A percentile compares a stretch with the other conserved stretches of the same genome.
Evolutionary conservation across 495 filamentous ascomycete species (phyloP).

Genomic region (Paragyromitra xinjiangensis): DNA sequence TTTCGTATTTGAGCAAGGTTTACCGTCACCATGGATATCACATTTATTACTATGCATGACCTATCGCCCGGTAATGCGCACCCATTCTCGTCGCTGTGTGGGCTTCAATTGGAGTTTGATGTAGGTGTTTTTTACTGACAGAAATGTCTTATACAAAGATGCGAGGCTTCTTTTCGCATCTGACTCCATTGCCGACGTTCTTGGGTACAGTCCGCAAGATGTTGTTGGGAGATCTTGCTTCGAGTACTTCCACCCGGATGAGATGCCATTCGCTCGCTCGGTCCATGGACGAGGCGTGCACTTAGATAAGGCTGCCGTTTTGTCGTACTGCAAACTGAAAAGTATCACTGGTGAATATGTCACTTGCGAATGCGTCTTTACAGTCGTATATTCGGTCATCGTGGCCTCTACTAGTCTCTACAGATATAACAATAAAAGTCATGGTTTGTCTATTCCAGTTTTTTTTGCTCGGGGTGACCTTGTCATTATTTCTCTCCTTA

Average conservation of each 20-base stretch:
- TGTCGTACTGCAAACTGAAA: conserved; percentile 79
- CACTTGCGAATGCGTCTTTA: conserved; percentile 89
- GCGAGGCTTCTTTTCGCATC: conserved; percentile 85
- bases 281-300: conserved; percentile 77
- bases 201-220: conserved; percentile 80
- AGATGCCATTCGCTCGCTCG: conserved; percentile 76
- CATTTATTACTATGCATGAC: conserved; percentile 94
- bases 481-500: conserved; percentile 1
- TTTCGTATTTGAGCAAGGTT: conserved; percentile 20
- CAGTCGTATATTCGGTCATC: conserved; percentile 84
- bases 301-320: conserved; percentile 84
- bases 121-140: conserved; percentile 64
- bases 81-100: conserved; percentile 17
- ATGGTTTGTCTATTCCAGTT: conserved; percentile 68
- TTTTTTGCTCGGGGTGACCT: conserved; percentile 14
- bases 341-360: conserved; percentile 76
- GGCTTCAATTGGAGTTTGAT: conserved; percentile 37
- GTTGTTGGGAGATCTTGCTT: conserved; percentile 80
- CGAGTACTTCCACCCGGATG: conserved; percentile 86
- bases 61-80: conserved; percentile 59
- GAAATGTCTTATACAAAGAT: conserved; percentile 66
- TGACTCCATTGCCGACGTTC: conserved; percentile 80
- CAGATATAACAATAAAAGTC: conserved; percentile 71
- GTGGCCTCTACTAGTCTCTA: conserved; percentile 88
- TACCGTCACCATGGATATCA: conserved; percentile 76